Conservation (phyloP, 2,329 filamentous ascomycete species). For the Ascochyta fabae region DNA sequence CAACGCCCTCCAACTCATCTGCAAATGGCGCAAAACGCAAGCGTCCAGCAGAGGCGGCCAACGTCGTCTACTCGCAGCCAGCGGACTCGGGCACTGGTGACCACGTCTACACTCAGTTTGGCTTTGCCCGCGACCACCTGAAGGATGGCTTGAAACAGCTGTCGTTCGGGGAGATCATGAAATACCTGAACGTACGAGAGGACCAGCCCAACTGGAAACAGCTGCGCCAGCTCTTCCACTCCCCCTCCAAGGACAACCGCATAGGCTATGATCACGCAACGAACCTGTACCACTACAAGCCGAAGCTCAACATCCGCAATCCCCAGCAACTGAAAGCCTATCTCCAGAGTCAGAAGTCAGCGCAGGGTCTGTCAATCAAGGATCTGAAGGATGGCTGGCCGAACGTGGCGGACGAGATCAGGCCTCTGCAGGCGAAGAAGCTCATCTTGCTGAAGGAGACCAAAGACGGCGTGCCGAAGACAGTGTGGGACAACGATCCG, state of each 20-base stretch:
- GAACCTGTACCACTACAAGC: slow-evolving; percentile 82
- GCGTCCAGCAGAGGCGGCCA: slow-evolving; percentile 62
- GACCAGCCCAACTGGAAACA: slow-evolving; percentile 61
- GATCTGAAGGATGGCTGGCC: slow-evolving; percentile 97
- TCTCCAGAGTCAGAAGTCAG: slow-evolving; percentile 81
- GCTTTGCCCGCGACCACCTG: slow-evolving; percentile 74
- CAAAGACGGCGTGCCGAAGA: slow-evolving; percentile 85
- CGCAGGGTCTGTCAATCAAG: slow-evolving; percentile 80
- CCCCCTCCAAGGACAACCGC: slow-evolving; percentile 63
- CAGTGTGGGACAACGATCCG: slow-evolving; percentile 84
- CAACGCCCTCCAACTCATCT: slow-evolving; percentile 58
- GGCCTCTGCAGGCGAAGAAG: slow-evolving; percentile 76
- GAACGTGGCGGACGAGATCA: slow-evolving; percentile 78
- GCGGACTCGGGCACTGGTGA: slow-evolving; percentile 76
- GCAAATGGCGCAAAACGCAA: slow-evolving; percentile 60
- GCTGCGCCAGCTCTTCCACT: slow-evolving; percentile 71
- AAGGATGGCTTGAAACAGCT: slow-evolving; percentile 69
- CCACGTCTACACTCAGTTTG: slow-evolving; percentile 85
- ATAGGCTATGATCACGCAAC: slow-evolving; percentile 63
- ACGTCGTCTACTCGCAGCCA: slow-evolving; percentile 74
- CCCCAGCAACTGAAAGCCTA: slow-evolving; percentile 78
- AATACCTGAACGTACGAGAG: slow-evolving; percentile 76
- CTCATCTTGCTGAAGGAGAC: slow-evolving; percentile 85
- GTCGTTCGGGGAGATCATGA: slow-evolving; percentile 76
- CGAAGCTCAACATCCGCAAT: slow-evolving; percentile 81